Base-by-base conservation (phyloP, 768 basidiomycete species). In the Roridomyces roridus region DNA sequence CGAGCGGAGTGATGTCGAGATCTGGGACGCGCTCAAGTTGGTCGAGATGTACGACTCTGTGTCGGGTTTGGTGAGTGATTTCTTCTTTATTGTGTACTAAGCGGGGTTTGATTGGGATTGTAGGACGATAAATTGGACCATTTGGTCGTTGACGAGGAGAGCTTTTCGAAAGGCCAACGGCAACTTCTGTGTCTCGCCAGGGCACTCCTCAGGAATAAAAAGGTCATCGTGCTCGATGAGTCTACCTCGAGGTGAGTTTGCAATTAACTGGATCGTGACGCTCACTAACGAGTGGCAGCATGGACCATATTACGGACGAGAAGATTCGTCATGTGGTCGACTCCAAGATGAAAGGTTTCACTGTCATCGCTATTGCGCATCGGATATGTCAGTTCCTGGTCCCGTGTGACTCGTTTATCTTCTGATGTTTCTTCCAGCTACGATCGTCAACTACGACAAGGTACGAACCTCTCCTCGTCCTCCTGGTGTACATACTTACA, bases 101-200 rank as follows among this genome's bases (percentile, higher is more conserved):
- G 6, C 26, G n/a, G 37, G 37, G 41, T 14, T 45, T 21, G 6
- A 12, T 15, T 7, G 5, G n/a, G 10, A 41, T 10, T 23, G n/a
- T 14, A 59, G 57, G 51, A 59, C 11, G 57, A 59, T 37, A 59
- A 59, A 31, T 35, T 59, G 1, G 51, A 59, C 10, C 57, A 59
- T 43, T 49, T 59, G 1, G 57, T 59, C 10, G 51, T 53, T 4
- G 51, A 59, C 21, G 57, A 59, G n/a, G 57, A 59, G 31, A 59
- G 57, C 11, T 59, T 59, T 36, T 59, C 57, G 7, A 59, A 59
- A 21, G 57, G 57, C 3, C 57, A 59, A 17, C 35, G 57, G 21
- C 57, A 59, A 34, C 57, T 59, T 15, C 51, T 59, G 20, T 59
- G 57, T 28, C 57, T 59, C 14, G 57, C 57, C 28, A 25, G 57